These are phyloP conservation scores for Arthrobotrys entomopaga DNA, from an alignment of 2,329 filamentous ascomycete species.

Conservation along the genomic window DNA sequence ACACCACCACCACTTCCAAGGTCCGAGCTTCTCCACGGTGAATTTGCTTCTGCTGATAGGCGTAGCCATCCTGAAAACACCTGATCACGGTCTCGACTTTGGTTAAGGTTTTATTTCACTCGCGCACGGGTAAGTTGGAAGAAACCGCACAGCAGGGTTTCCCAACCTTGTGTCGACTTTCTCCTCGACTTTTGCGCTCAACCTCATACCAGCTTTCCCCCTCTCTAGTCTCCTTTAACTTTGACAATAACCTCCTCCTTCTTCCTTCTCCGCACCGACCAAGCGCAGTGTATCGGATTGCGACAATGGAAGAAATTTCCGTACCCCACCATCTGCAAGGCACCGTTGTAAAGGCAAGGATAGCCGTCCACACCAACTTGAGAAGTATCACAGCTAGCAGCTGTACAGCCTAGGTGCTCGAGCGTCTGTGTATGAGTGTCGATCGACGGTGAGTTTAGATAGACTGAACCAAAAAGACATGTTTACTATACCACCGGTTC, in stretches of 20 bases:
- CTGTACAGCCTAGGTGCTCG: slow-evolving; percentile 17
- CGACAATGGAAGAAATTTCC: slow-evolving; percentile 54
- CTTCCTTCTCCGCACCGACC: slow-evolving; percentile 51
- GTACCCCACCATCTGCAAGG: slow-evolving; percentile 53
- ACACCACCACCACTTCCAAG: slow-evolving; percentile 38
- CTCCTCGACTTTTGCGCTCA: background rate
- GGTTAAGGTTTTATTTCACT: slow-evolving; percentile 39
- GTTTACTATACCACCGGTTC: slow-evolving; percentile 37
- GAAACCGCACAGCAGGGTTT: slow-evolving; percentile 43
- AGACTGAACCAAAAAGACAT: slow-evolving; percentile 14
- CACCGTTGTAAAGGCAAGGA: slow-evolving; percentile 50
- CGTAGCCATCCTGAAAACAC: slow-evolving; percentile 17
- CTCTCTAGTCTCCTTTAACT: slow-evolving; percentile 14
- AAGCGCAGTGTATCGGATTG: slow-evolving; percentile 48
- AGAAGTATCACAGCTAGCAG: slow-evolving; percentile 4
- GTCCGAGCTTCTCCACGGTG: slow-evolving; percentile 26
- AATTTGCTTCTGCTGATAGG: slow-evolving; percentile 23
- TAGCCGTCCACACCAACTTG: slow-evolving; percentile 39
- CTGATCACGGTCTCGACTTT: slow-evolving; percentile 24
- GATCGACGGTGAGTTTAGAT: slow-evolving; percentile 3
- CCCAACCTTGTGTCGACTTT: background rate
- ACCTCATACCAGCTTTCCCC: slow-evolving; percentile 25
- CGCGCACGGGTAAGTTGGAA: slow-evolving; percentile 43
- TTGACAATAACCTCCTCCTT: slow-evolving; percentile 20
- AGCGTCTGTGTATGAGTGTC: slow-evolving; percentile 18